Conservation (phyloP, 108 stramenopile genomes). For the Cyclotella cryptica region DNA sequence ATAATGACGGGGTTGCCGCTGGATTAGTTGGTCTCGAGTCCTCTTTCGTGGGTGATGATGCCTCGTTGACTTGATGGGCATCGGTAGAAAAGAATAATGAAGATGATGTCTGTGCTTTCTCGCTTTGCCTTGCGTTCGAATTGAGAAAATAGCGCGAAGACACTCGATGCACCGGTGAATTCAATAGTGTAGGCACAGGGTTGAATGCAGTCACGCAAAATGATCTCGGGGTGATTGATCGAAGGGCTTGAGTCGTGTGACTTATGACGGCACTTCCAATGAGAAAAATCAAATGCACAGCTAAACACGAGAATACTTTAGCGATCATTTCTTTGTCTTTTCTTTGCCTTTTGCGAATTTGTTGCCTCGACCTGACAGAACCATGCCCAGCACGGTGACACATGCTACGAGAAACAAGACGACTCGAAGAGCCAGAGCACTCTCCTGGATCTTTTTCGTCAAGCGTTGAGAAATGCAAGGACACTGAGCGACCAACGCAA, state of each 20-base stretch:
- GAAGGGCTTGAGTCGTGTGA: too few relatives aligned
- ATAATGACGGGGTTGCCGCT: constrained; percentile 1
- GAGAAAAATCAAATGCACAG: neutral
- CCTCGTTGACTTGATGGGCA: too few relatives aligned
- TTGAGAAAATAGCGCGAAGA: too few relatives aligned
- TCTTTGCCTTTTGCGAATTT: neutral
- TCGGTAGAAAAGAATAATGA: too few relatives aligned
- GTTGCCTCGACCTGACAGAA: neutral
- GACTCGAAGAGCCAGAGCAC: neutral
- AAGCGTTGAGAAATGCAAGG: neutral
- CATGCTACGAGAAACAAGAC: neutral
- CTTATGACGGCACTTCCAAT: neutral
- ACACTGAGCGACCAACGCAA: neutral
- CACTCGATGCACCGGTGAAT: too few relatives aligned
- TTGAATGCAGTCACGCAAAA: too few relatives aligned
- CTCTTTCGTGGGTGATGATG: too few relatives aligned
- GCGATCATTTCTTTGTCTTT: neutral
- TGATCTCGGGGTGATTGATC: too few relatives aligned
- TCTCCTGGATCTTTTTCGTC: neutral
- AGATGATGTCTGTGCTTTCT: too few relatives aligned
- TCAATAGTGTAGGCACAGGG: too few relatives aligned
- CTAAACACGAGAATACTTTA: neutral
- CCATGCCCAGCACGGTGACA: neutral
- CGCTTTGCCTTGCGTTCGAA: too few relatives aligned
- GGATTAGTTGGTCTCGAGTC: neutral